A percentile compares a stretch with the other conserved stretches of the same genome.
phyloP scores from a whole-genome alignment of 805 yeast genomes.

The Blastobotrys chiropterorum region DNA sequence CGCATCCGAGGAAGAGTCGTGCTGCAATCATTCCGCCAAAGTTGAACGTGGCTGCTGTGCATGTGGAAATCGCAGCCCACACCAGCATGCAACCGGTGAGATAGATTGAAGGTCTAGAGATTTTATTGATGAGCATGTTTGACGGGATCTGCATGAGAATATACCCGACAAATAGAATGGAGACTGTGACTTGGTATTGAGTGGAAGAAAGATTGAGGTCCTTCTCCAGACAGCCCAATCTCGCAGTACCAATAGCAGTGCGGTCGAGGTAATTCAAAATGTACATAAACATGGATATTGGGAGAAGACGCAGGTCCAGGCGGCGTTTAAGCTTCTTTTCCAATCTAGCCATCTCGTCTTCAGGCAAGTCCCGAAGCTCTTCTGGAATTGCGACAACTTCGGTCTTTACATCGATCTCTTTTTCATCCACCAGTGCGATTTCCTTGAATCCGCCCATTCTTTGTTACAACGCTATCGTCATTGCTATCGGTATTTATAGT shows the following conservation, averaged over 20 bases:
- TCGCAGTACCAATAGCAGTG: constrained; percentile 48
- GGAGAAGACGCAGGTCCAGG: constrained; percentile 40
- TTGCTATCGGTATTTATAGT: no score
- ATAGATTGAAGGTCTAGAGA: constrained; percentile 37
- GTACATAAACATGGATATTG: constrained; percentile 26
- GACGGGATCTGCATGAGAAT: constrained; percentile 23
- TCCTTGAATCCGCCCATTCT: no score
- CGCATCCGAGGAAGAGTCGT: constrained; percentile 35
- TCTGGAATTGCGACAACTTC: no score
- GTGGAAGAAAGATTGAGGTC: constrained; percentile 37
- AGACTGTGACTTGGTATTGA: constrained; percentile 34
- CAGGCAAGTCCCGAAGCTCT: no score
- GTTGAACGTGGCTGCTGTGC: constrained; percentile 26
- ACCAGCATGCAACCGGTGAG: constrained; percentile 31
- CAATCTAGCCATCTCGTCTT: neutral
- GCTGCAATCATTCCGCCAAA: constrained; percentile 29
- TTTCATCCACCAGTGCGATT: no score
- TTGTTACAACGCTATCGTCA: no score
- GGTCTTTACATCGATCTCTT: no score
- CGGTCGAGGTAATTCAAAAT: constrained; percentile 34
- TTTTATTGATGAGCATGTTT: constrained; percentile 31
- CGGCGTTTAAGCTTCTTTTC: constrained; percentile 27
- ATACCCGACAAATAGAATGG: constrained; percentile 4
- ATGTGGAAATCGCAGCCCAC: constrained; percentile 36
- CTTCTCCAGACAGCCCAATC: constrained; percentile 42